These are phyloP conservation scores for Phytopythium litorale DNA, from an alignment of 352 stramenopile genomes.

Conservation along the genomic window DNA sequence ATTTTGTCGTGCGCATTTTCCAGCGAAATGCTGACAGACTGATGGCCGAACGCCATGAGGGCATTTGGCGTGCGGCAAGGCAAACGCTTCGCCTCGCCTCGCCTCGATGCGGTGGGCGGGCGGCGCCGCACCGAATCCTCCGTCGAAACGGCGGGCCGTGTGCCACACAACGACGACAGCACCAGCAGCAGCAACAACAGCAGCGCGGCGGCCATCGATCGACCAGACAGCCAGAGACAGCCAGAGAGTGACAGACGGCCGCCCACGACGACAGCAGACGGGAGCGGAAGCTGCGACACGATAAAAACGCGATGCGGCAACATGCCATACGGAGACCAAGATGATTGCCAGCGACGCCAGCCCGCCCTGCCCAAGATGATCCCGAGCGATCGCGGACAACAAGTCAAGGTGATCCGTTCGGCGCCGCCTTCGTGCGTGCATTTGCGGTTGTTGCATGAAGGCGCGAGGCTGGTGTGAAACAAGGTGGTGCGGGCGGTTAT, in stretches of 20 bases:
- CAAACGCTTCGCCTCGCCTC: no score
- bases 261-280: not conserved
- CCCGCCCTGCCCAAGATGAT: not conserved
- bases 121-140: no score
- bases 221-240: not conserved
- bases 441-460: not conserved
- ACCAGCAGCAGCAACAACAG: no score
- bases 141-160: no score
- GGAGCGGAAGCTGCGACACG: not conserved
- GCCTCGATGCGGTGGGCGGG: no score
- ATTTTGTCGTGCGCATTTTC: no score
- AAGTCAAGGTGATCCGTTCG: not conserved
- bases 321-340: not conserved
- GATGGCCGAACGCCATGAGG: no score
- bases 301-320: conserved; percentile 2
- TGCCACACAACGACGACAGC: no score
- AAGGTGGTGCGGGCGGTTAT: no score
- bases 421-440: not conserved
- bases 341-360: not conserved
- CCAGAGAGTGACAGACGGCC: not conserved
- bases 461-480: not conserved
- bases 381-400: not conserved
- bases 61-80: no score
- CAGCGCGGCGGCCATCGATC: no score
- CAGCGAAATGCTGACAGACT: no score